Conservation (phyloP, 225 moss, liverwort and hornwort genomes). For the Lunularia cruciata region DNA sequence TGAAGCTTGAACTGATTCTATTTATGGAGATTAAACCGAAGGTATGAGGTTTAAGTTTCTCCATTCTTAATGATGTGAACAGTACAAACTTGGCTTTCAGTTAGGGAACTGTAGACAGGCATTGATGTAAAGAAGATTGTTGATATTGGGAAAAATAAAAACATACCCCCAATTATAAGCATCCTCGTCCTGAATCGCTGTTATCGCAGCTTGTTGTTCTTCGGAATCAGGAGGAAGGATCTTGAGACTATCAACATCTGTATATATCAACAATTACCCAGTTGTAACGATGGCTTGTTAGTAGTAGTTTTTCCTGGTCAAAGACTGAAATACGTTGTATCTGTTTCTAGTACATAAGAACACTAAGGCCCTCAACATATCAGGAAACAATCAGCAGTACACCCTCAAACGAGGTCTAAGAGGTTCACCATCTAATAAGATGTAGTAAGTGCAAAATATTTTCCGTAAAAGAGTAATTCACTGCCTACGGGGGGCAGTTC, state of each 20-base stretch:
- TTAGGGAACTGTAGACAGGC: too few species aligned
- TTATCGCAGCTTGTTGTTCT: slow-evolving; percentile 80
- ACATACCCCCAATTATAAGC: slow-evolving; percentile 86
- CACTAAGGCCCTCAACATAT: too few species aligned
- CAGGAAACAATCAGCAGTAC: too few species aligned
- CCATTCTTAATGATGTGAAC: not conserved
- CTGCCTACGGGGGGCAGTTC: too few species aligned
- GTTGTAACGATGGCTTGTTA: too few species aligned
- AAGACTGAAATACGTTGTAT: too few species aligned
- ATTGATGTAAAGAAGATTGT: not conserved
- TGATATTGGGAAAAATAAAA: not conserved
- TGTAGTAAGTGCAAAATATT: too few species aligned
- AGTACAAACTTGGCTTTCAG: not conserved
- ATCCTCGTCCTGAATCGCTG: slow-evolving; percentile 81
- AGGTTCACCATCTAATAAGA: too few species aligned
- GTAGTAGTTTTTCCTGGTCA: too few species aligned
- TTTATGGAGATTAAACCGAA: not conserved
- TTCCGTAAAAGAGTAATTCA: too few species aligned
- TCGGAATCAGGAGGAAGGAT: slow-evolving; percentile 68
- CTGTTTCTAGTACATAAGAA: too few species aligned
- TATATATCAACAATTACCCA: not conserved
- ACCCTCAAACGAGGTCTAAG: too few species aligned
- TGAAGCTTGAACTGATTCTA: not conserved
- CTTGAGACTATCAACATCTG: slow-evolving; percentile 62
- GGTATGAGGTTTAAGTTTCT: not conserved